Base-by-base conservation (phyloP, 805 yeast species). In the Naumovozyma dairenensis region DNA sequence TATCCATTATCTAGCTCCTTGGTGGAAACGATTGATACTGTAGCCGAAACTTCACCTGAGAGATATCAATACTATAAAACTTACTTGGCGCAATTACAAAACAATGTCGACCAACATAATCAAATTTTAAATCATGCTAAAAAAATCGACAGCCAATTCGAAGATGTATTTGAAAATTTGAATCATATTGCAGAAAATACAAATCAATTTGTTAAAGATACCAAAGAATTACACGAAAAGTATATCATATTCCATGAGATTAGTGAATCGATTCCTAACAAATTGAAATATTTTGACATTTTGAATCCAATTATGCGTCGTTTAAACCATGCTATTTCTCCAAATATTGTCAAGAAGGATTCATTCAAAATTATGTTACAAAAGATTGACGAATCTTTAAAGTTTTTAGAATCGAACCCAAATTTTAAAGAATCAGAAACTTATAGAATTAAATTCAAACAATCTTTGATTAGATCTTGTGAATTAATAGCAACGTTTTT, bases 391-490 rank as follows among this genome's bases (percentile, higher is more conserved):
- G 61, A 58, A 12, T 83, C 93, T 22, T 57, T 87, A 25, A 58
- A 49, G 2, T 87, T 83, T 51, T 65, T 77, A 4, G 63, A 66
- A 6, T 57, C 60, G 3, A 71, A 77, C 34, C 56, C 64, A 5
- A 76, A 76, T 37, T 80, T 80, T 48, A 76, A 72, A 49, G 94
- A 86, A 34, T 63, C 72, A 8, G 89, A 77, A 18, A 50, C 73
- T 2, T 85, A 82, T 52, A 69, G 68, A 31, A 72, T 76, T 42
- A 70, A 87, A 38, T 84, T 83, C 59, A 73, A 81, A 40, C 93
- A 83, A 46, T 83, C 95, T 48, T 66, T 85, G 69, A 76, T 87
- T 1, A 69, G 95, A 38, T 78, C 93, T 1, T 65, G 85, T 30
- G 75, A 92, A 0, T 62, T 89, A 38, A 72, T 85, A 12, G 70